Conservation (phyloP, 768 basidiomycete species). For the Russula sp. region DNA sequence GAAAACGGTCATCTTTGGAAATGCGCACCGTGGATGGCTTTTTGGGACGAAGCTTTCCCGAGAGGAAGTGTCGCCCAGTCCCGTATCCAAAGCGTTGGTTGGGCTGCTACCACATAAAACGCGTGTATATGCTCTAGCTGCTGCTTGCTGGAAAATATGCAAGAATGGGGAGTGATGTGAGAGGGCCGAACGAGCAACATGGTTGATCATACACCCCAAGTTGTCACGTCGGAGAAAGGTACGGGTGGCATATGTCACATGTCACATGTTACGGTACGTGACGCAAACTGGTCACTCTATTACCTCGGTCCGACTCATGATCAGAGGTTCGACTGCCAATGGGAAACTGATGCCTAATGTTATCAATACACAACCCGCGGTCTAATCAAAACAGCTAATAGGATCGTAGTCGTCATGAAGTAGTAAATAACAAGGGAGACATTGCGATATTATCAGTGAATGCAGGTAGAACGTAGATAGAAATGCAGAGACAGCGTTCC, state of each 20-base stretch:
- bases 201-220: slow-evolving; percentile 42
- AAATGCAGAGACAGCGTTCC: slow-evolving; percentile 20
- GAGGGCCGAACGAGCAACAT: slow-evolving; percentile 37
- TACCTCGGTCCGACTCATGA: no score
- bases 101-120: not conserved
- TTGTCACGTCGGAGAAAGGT: no score
- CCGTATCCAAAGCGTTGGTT: no score
- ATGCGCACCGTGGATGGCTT: slow-evolving; percentile 10
- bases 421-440: slow-evolving; percentile 21
- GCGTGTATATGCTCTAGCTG: slow-evolving; percentile 49
- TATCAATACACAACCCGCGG: slow-evolving; percentile 23
- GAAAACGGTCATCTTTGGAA: not conserved
- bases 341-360: slow-evolving; percentile 6
- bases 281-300: not conserved
- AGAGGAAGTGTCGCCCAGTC: not conserved
- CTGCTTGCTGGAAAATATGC: slow-evolving; percentile 47
- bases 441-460: slow-evolving; percentile 25
- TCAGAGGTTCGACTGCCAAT: no score
- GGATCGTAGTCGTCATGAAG: slow-evolving; percentile 22
- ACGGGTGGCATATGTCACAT: no score
- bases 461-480: slow-evolving; percentile 21
- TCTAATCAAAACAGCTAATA: slow-evolving; percentile 27
- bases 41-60: slow-evolving; percentile 3
- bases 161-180: slow-evolving; percentile 36
- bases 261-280: not conserved